Evolutionary conservation across 208 protist genomes (phyloP).

Genomic region (Trypanosoma rangeli): DNA sequence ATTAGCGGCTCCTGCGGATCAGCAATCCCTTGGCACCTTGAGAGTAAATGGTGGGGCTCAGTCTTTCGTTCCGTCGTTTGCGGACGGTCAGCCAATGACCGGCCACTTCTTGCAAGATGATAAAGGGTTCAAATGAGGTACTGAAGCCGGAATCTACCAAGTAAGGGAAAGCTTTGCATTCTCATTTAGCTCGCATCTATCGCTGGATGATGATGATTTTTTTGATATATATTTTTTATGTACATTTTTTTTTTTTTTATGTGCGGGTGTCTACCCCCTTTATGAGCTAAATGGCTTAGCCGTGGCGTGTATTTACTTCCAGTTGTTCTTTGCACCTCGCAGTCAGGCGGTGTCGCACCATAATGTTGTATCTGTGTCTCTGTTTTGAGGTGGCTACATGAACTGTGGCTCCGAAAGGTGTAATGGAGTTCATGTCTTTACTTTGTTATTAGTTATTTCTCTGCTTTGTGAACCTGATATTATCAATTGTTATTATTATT

Average conservation of each 20-base stretch:
- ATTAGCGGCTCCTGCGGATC: conserved; percentile 56
- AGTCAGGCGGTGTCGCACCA: not conserved
- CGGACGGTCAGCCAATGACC: conserved; percentile 61
- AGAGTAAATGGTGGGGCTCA: conserved; percentile 30
- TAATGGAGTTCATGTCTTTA: not conserved
- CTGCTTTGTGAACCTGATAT: not conserved
- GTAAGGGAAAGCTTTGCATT: not conserved
- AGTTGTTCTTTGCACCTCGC: not conserved
- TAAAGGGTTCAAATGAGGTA: conserved; percentile 52
- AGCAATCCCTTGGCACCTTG: conserved; percentile 56
- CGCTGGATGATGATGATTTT: not conserved
- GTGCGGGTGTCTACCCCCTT: not conserved
- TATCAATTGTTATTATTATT: too few relatives aligned
- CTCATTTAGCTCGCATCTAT: not conserved
- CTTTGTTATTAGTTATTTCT: not conserved
- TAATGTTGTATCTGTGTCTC: not conserved
- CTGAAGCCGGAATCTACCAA: not conserved
- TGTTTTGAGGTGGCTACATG: not conserved
- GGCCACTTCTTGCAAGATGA: conserved; percentile 81
- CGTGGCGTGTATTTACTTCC: not conserved
- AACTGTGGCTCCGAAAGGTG: not conserved
- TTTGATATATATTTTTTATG: not conserved
- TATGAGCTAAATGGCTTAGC: not conserved
- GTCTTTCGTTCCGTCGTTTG: conserved; percentile 26
- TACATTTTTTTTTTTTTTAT: not conserved